These are phyloP conservation scores for Clohesyomyces aquaticus DNA, from an alignment of 495 filamentous ascomycete species.

Conservation along the genomic window DNA sequence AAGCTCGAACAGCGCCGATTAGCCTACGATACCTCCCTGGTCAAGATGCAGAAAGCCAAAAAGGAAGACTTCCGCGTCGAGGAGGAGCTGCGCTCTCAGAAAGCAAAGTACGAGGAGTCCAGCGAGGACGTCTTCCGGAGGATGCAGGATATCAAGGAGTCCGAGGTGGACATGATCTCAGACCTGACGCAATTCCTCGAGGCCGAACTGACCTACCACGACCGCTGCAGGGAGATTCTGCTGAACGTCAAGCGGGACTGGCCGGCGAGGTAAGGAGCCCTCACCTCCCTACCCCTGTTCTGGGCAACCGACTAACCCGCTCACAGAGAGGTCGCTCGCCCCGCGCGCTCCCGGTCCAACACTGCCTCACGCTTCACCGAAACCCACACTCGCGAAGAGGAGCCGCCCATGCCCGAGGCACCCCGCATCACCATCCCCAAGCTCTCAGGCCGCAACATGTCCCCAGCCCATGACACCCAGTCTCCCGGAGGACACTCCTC, in stretches of 20 bases:
- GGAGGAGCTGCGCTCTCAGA: constrained; percentile 88
- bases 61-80: constrained; percentile 90
- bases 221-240: constrained; percentile 79
- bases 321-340: constrained; percentile 44
- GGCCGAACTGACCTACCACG: constrained; percentile 88
- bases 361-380: constrained; percentile 62
- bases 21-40: constrained; percentile 86
- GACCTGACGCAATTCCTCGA: constrained; percentile 85
- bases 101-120: constrained; percentile 95
- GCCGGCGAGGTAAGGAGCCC: constrained; percentile 60
- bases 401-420: constrained; percentile 53
- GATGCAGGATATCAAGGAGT: constrained; percentile 96
- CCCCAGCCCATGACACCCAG: constrained; percentile 20
- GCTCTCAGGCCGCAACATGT: constrained; percentile 42
- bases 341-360: constrained; percentile 62
- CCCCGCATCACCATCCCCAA: constrained; percentile 42
- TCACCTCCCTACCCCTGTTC: background rate
- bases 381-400: constrained; percentile 61
- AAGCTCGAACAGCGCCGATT: constrained; percentile 91
- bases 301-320: constrained; percentile 35
- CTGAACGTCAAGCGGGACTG: constrained; percentile 69
- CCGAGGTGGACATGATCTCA: constrained; percentile 79
- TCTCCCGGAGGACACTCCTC: constrained; percentile 26
- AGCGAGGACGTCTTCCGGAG: constrained; percentile 89
- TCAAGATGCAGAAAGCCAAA: constrained; percentile 93